Evolutionary conservation across 2,329 filamentous ascomycete species (phyloP).

Genomic region (Fusarium sp.): DNA sequence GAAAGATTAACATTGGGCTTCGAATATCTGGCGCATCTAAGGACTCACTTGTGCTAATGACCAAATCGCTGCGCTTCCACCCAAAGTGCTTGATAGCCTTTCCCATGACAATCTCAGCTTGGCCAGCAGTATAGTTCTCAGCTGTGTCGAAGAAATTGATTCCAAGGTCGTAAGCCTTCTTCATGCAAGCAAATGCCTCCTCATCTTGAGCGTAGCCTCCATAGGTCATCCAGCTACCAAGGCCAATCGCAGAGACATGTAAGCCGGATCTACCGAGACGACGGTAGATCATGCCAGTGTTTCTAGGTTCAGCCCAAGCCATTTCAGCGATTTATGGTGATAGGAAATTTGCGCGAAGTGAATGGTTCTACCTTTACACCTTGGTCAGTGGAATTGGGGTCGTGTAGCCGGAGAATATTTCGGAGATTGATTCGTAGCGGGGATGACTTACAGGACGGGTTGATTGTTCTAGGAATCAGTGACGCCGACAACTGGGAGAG

Average conservation of each 20-base stretch:
- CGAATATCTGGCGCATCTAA: fast-evolving
- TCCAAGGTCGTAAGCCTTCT: slow-evolving; percentile 66
- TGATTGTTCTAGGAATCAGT: not conserved
- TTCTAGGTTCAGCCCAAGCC: slow-evolving; percentile 54
- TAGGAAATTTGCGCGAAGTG: not conserved
- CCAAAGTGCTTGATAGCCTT: slow-evolving; percentile 66
- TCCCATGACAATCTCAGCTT: slow-evolving; percentile 71
- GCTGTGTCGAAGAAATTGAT: slow-evolving; percentile 72
- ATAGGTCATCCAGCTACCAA: slow-evolving; percentile 73
- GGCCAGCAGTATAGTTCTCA: slow-evolving; percentile 66
- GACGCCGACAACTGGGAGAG: too few relatives aligned
- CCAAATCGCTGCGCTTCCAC: slow-evolving; percentile 69
- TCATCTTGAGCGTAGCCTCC: slow-evolving; percentile 72
- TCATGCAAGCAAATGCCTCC: slow-evolving; percentile 67
- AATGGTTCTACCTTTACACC: not conserved
- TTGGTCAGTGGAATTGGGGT: not conserved
- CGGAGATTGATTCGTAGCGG: slow-evolving; percentile 42
- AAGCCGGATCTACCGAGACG: slow-evolving; percentile 62
- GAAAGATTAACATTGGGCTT: not conserved
- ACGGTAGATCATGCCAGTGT: slow-evolving; percentile 55
- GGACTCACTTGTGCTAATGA: slow-evolving; percentile 62
- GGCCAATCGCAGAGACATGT: slow-evolving; percentile 71
- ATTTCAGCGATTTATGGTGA: slow-evolving; percentile 39
- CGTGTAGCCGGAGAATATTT: slow-evolving; percentile 9
- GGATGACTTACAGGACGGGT: slow-evolving; percentile 5